Base-by-base conservation (phyloP, 106 monocot genomes). In the Agapanthus africanus region DNA sequence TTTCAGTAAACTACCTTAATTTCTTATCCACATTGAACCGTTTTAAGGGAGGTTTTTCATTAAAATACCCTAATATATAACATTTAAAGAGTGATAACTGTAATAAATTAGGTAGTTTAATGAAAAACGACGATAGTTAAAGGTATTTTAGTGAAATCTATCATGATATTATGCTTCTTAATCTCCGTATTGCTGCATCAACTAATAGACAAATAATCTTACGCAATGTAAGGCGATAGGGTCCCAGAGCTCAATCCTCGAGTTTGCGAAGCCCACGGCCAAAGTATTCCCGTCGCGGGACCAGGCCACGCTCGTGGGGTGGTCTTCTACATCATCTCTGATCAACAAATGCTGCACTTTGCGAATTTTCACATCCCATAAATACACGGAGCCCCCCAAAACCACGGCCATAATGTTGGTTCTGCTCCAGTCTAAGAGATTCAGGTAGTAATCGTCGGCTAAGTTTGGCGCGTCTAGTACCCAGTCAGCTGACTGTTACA, bases 361-460 rank as follows among this genome's bases (percentile, higher is more conserved):
- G 11, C 39, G 23, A 28, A 36, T 68, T 8, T 16, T 44, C 3
- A 30, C 71, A 56, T 83, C 65, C 77, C 69, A 78, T 10, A 83
- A 39, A 69, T 83, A 80, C 8, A 87, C 47, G 22, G 77, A 80
- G 15, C 16, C 23, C 25, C 83, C 83, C 7, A 83, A 49, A 14
- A 71, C 77, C 36, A 80, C 65, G 14, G 83, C 83, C 15, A 87
- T 42, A 42, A 78, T 74, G 68, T 87, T 83, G 63, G 44, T 70
- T 23, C 67, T 72, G 11, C 87, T 77, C 87, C 87, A 87, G 34
- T 83, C 87, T 46, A 87, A 18, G 33, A 83, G 54, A 47, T 83
- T 87, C 28, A 80, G 42, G 63, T 83, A 83, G 54, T 74, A 80
- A 60, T 80, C 72, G 40, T 83, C 67, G 37, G 44, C 11, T 37